A percentile compares a stretch with the other conserved stretches of the same genome.
Evolutionary conservation across 306 rosid species (phyloP).

Genomic region (Medicago lupulina): DNA sequence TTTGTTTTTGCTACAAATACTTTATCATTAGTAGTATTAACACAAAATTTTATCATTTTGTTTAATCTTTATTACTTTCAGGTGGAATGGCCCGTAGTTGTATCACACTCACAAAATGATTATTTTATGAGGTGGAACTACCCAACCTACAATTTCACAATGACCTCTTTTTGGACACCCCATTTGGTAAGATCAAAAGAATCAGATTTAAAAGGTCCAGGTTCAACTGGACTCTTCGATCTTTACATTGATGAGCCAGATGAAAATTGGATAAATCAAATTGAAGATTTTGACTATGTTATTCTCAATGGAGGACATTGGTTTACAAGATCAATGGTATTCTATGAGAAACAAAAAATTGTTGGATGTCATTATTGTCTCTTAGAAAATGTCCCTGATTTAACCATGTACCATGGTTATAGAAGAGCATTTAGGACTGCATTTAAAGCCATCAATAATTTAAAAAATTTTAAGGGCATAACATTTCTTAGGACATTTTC

Average conservation of each 20-base stretch:
- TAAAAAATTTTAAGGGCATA: constrained; percentile 64
- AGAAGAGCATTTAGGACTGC: constrained; percentile 72
- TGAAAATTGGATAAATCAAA: constrained; percentile 65
- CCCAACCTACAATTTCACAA: constrained; percentile 80
- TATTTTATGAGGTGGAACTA: constrained; percentile 73
- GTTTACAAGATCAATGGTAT: constrained; percentile 68
- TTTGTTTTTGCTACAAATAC: not conserved
- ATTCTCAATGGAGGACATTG: constrained; percentile 84
- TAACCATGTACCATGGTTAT: constrained; percentile 74
- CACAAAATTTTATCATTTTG: not conserved
- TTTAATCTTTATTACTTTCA: constrained; percentile 23
- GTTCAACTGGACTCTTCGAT: constrained; percentile 56
- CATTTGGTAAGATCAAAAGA: constrained; percentile 70
- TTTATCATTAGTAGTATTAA: not conserved
- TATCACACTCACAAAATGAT: constrained; percentile 59
- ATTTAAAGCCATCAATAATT: constrained; percentile 62
- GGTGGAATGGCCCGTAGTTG: constrained; percentile 89
- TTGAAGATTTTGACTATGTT: constrained; percentile 63
- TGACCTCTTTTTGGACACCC: constrained; percentile 78
- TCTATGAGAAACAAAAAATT: constrained; percentile 54
- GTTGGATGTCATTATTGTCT: constrained; percentile 80
- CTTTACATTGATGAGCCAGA: constrained; percentile 84
- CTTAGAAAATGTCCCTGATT: constrained; percentile 58
- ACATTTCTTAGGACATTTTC: constrained; percentile 72
- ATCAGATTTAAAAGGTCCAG: constrained; percentile 57